Percentiles rank a stretch among this genome's conserved stretches.
phyloP scores from a whole-genome alignment of 2,329 filamentous ascomycete species.

The Aspergillus ustus region DNA sequence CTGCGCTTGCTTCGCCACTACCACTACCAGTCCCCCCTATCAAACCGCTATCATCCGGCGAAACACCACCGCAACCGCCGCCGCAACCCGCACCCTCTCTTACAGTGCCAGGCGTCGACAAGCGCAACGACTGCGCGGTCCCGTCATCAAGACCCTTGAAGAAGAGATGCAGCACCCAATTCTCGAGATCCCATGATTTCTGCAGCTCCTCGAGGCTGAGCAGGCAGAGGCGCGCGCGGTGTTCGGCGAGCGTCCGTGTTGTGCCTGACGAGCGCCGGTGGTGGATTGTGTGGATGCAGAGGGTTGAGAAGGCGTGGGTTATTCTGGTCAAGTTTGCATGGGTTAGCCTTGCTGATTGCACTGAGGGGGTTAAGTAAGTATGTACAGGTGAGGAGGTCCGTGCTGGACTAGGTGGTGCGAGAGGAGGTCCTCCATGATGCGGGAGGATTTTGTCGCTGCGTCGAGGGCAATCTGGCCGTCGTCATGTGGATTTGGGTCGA shows the following conservation, averaged over 20 bases:
- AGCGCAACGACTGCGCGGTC: conserved; percentile 46
- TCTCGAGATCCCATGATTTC: conserved; percentile 55
- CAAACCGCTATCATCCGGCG: neutral
- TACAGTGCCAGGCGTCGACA: conserved; percentile 24
- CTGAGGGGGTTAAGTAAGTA: neutral
- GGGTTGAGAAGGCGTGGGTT: conserved; percentile 53
- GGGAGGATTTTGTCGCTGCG: conserved; percentile 51
- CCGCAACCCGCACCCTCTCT: neutral
- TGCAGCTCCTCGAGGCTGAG: conserved; percentile 55
- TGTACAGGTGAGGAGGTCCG: conserved; percentile 51
- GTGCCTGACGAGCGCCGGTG: conserved; percentile 44
- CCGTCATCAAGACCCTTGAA: conserved; percentile 54
- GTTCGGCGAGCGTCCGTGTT: conserved; percentile 51
- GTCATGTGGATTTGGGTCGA: conserved; percentile 36
- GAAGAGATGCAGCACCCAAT: conserved; percentile 55
- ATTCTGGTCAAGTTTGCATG: conserved; percentile 34
- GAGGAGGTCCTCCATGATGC: conserved; percentile 56
- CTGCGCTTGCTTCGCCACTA: too few species aligned
- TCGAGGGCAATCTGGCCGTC: conserved; percentile 48
- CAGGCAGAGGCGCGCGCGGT: conserved; percentile 54
- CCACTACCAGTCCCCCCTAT: neutral
- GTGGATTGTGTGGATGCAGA: conserved; percentile 55
- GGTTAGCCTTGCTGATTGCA: neutral
- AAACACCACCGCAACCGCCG: neutral
- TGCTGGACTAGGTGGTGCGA: conserved; percentile 50